Evolutionary conservation across 306 rosid genomes (phyloP).

Genomic region (Luffa aegyptiaca): DNA sequence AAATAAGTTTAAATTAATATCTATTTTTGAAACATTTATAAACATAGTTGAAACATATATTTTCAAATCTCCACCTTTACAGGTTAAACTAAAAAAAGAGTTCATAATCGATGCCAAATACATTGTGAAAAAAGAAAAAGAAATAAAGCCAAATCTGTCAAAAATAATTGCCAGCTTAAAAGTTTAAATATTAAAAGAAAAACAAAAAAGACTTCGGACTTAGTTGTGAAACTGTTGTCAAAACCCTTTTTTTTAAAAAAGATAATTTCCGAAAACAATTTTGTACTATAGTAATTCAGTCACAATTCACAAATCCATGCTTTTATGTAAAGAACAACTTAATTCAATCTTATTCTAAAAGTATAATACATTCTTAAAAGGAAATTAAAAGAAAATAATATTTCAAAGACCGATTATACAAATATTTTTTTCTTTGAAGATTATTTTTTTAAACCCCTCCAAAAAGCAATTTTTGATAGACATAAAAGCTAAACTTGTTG

Average conservation of each 20-base stretch:
- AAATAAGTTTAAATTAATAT: too few relatives aligned
- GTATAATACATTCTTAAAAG: neutral
- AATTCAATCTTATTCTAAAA: neutral
- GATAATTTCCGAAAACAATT: too few relatives aligned
- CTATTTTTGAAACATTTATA: too few relatives aligned
- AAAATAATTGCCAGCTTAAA: neutral
- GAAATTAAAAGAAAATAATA: too few relatives aligned
- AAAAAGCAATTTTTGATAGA: neutral
- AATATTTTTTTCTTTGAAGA: too few relatives aligned
- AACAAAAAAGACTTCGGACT: neutral
- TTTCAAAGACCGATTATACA: too few relatives aligned
- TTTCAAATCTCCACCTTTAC: too few relatives aligned
- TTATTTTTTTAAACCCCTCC: neutral
- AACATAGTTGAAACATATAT: neutral
- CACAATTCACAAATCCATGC: neutral
- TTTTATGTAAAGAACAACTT: neutral
- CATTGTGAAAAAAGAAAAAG: neutral
- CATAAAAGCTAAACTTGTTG: neutral
- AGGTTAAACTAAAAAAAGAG: too few relatives aligned
- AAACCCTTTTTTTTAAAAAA: too few relatives aligned
- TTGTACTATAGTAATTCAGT: too few relatives aligned
- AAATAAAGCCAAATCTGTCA: too few relatives aligned
- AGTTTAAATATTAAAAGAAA: neutral
- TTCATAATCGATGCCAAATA: neutral
- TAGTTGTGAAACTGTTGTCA: too few relatives aligned